Percentiles rank a stretch among this genome's conserved stretches.
Evolutionary conservation across 2,329 filamentous ascomycete genomes (phyloP).

Genomic region (Davidsoniella australis): DNA sequence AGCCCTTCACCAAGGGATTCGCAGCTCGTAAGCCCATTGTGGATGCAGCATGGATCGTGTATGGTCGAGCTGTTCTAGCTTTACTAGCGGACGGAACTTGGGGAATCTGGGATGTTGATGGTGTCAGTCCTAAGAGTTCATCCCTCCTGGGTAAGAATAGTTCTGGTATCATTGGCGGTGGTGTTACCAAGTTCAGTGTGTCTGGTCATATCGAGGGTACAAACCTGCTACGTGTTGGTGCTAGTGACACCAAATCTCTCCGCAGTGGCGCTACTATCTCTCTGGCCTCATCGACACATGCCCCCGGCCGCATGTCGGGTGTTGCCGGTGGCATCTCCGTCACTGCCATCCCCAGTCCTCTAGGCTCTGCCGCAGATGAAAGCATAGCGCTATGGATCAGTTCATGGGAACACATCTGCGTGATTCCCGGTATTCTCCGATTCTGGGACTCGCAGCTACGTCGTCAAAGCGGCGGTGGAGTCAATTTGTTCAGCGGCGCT

Average conservation of each 20-base stretch:
- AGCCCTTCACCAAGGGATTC: slow-evolving; percentile 33
- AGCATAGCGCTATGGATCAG: slow-evolving; percentile 40
- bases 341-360: slow-evolving; percentile 25
- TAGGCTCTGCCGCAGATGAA: slow-evolving; percentile 31
- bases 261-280: slow-evolving; percentile 27
- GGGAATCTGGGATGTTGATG: slow-evolving; percentile 52
- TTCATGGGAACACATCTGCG: slow-evolving; percentile 36
- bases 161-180: slow-evolving; percentile 37
- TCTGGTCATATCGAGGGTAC: slow-evolving; percentile 45
- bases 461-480: slow-evolving; percentile 30
- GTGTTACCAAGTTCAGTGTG: slow-evolving; percentile 39
- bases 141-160: slow-evolving; percentile 32
- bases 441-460: slow-evolving; percentile 45
- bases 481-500: slow-evolving; percentile 38
- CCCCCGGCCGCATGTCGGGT: slow-evolving; percentile 33
- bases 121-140: slow-evolving; percentile 31
- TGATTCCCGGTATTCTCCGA: slow-evolving; percentile 35
- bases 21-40: slow-evolving; percentile 40
- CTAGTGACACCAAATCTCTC: slow-evolving; percentile 20
- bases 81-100: slow-evolving; percentile 47
- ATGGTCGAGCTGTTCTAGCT: slow-evolving; percentile 40
- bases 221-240: slow-evolving; percentile 30
- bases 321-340: slow-evolving; percentile 37
- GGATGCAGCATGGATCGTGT: slow-evolving; percentile 43
- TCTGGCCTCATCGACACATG: slow-evolving; percentile 23